Evolutionary conservation across 2,329 filamentous ascomycete genomes (phyloP), one percentile per base, ranked within the genome.

Genomic region (Aspergillus sojae): DNA sequence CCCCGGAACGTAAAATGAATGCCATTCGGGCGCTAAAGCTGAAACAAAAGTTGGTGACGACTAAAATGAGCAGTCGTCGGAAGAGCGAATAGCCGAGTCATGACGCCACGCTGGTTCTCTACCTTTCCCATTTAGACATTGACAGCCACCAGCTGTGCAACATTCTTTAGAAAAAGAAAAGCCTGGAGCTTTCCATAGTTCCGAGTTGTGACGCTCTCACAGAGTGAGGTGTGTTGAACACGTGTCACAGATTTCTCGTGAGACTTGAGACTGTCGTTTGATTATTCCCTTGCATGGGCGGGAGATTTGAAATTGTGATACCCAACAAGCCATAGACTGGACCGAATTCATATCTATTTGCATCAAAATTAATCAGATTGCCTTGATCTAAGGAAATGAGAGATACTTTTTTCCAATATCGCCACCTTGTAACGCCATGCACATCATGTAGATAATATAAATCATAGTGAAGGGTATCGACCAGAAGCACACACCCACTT

Each of bases 241-340:
- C 57, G 34, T 46, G 56, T 58, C 46, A 59, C 57, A 28, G 45
- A 34, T 36, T 52, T n/a, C 28, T 52, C 28, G 28, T 32, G 48
- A 52, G 48, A 52, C 28, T 52, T 32, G 48, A 52, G 28, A 39
- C 57, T 36, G 21, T 59, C 46, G 23, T 59, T 58, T 59, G 28
- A 34, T 58, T 32, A 36, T 26, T 36, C 12, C 19, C 19, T 34
- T 16, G 26, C 21, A 39, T 45, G 34, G 39, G n/a, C 30, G 11
- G 26, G 28, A 43, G 41, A 55, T 50, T 58, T 54, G 30, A 57
- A 39, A 39, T 56, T 58, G 45, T 61, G 62, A 64, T 64, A 64
- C 62, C 62, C 62, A 69, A 61, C 63, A 71, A 68, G 66, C 66
- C 65, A 68, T 69, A 67, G 53, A 57, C 32, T 58, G 46, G 50